Percentiles rank a stretch among this genome's conserved stretches.
Conservation (phyloP, 305 asterid genomes). For the Fraxinus nigra region DNA sequence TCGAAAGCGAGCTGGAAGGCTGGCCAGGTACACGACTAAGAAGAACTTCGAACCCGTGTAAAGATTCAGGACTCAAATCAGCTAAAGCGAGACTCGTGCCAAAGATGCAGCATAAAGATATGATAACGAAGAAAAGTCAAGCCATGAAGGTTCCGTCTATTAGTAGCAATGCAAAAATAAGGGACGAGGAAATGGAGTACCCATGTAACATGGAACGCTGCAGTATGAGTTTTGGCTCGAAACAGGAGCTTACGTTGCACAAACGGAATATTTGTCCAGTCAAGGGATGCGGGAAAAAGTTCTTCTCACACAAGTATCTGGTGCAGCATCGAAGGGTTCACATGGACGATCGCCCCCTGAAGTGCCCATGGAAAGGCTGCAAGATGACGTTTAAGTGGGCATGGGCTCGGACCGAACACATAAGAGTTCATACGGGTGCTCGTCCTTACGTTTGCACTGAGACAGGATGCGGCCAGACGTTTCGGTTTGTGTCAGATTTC, state of each 20-base stretch:
- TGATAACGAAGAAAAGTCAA: slow-evolving; percentile 40
- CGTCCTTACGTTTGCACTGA: slow-evolving; percentile 85
- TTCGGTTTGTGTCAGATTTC: slow-evolving; percentile 95
- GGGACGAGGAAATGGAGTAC: slow-evolving; percentile 59
- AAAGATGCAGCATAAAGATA: slow-evolving; percentile 46
- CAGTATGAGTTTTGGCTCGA: slow-evolving; percentile 71
- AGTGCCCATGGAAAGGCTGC: slow-evolving; percentile 99
- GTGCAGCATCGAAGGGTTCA: slow-evolving; percentile 97
- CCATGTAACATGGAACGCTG: slow-evolving; percentile 87
- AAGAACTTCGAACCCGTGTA: slow-evolving; percentile 48
- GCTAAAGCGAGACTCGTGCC: slow-evolving; percentile 33
- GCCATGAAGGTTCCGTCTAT: slow-evolving; percentile 21
- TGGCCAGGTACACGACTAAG: slow-evolving; percentile 92
- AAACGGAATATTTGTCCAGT: slow-evolving; percentile 78
- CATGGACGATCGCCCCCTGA: slow-evolving; percentile 95
- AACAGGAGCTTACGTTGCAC: slow-evolving; percentile 75
- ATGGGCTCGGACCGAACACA: slow-evolving; percentile 97
- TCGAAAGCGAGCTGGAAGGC: slow-evolving; percentile 52
- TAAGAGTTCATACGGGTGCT: slow-evolving; percentile 92
- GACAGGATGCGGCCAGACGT: slow-evolving; percentile 88
- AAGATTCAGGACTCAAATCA: slow-evolving; percentile 34
- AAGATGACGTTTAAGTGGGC: slow-evolving; percentile 99
- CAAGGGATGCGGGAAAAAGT: slow-evolving; percentile 89
- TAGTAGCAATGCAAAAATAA: slow-evolving; percentile 35
- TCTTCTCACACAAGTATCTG: slow-evolving; percentile 91